Conservation (phyloP, 1,284 basidiomycete species). For the Sporisorium exsertum region DNA sequence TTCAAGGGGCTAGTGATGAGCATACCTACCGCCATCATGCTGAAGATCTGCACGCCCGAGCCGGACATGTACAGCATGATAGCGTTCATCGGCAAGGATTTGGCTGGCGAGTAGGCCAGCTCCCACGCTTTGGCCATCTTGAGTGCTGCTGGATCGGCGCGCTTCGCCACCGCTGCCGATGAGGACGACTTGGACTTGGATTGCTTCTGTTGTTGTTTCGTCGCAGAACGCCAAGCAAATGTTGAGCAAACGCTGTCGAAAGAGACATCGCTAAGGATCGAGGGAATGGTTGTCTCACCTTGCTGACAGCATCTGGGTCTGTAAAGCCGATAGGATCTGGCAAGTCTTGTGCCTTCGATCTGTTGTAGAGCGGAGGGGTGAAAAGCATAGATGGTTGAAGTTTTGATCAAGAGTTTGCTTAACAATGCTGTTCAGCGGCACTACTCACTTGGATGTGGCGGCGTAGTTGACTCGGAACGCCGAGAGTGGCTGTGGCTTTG, state of each 20-base stretch:
- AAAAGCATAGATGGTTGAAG: not conserved
- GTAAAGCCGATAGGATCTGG: slow-evolving; percentile 42
- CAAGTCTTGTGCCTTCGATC: slow-evolving; percentile 31
- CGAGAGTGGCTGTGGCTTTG: slow-evolving; percentile 34
- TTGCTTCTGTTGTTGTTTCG: slow-evolving; percentile 22
- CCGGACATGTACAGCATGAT: slow-evolving; percentile 69
- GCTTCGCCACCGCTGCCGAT: slow-evolving; percentile 17
- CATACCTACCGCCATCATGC: slow-evolving; percentile 68
- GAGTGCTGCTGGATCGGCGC: slow-evolving; percentile 56
- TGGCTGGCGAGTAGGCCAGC: slow-evolving; percentile 61
- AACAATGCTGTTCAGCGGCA: not conserved
- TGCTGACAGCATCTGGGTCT: slow-evolving; percentile 35
- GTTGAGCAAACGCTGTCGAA: not conserved
- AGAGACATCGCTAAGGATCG: not conserved
- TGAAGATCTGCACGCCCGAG: slow-evolving; percentile 66
- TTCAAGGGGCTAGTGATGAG: slow-evolving; percentile 61
- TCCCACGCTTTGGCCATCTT: slow-evolving; percentile 67
- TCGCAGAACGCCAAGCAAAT: not conserved
- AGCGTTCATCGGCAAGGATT: slow-evolving; percentile 65
- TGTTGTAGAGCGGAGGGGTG: not conserved
- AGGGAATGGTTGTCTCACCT: slow-evolving; percentile 16
- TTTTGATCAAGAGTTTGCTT: not conserved
- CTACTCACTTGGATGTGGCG: slow-evolving; percentile 39
- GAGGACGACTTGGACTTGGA: slow-evolving; percentile 29
- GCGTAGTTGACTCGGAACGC: slow-evolving; percentile 45